phyloP scores from a whole-genome alignment of 495 filamentous ascomycete species.

The Hyaloscypha variabilis region DNA sequence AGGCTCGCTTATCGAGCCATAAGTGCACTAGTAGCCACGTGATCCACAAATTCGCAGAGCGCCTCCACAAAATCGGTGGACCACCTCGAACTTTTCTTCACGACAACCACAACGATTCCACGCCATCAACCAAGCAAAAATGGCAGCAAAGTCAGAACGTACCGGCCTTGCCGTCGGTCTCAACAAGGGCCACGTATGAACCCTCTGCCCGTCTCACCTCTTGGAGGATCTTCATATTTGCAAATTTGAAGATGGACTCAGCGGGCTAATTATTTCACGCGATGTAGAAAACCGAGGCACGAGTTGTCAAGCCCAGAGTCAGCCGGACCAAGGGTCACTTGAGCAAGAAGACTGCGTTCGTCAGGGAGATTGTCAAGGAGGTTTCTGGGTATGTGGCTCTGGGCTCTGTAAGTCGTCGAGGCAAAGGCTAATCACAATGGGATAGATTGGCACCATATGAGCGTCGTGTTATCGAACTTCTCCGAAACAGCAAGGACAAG shows the following conservation, averaged over 20 bases:
- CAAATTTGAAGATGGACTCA: conserved; percentile 42
- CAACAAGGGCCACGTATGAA: conserved; percentile 87
- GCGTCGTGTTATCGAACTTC: conserved; percentile 96
- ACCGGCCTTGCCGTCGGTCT: conserved; percentile 79
- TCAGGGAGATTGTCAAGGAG: conserved; percentile 93
- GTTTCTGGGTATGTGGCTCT: conserved; percentile 71
- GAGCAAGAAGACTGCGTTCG: conserved; percentile 91
- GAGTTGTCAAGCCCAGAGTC: conserved; percentile 82
- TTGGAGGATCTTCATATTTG: conserved; percentile 60
- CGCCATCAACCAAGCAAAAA: conserved; percentile 41
- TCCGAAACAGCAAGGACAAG: conserved; percentile 99
- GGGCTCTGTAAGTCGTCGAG: neutral
- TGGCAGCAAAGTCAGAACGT: conserved; percentile 60
- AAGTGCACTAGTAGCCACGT: neutral
- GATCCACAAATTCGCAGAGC: neutral
- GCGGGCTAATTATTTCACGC: conserved; percentile 39
- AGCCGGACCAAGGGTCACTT: conserved; percentile 89
- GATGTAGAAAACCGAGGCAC: conserved; percentile 85
- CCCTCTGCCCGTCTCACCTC: conserved; percentile 53
- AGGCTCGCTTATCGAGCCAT: neutral
- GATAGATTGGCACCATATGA: conserved; percentile 90
- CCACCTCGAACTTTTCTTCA: conserved; percentile 25
- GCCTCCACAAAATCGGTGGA: too few relatives aligned
- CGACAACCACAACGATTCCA: conserved; percentile 23
- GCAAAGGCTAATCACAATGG: conserved; percentile 29